Base-by-base conservation (phyloP, 495 filamentous ascomycete genomes). In the Clavariopsis aquatica region DNA sequence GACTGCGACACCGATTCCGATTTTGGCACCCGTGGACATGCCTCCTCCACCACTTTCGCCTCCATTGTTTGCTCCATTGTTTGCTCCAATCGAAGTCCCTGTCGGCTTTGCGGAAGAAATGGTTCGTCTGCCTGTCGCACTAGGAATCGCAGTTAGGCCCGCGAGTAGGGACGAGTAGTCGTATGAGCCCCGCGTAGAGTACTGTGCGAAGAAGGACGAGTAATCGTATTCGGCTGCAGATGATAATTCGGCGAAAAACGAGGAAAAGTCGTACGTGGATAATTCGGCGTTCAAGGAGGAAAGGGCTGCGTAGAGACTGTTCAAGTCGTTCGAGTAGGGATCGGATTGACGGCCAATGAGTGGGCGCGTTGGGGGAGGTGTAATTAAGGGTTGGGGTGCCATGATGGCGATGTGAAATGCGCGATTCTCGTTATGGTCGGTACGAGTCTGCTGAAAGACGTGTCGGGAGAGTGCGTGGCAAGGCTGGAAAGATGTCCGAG, bases 1-100 rank as follows among this genome's bases (percentile, higher is more conserved):
- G 12, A 69, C 66, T 1, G 13, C 66, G 51, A 64, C 60, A 10
- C 56, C 66, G 34, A 69, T 64, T 1, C 60, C 66, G 46, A 64
- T 64, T 46, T 69, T 69, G 22, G 60, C 66, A 2, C 46, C 66
- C 23, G 19, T 53, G 23, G 54, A 60, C 38, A 69, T 4, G 1
- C 66, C 66, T 26, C 66, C 34, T 13, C 34, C 34, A 56, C 49
- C 27, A 12, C 49, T 22, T n/a, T 36, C 24, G 36, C 47, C 28
- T 9, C 52, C 36, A 52, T 20, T 43, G 46, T 1, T 49, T 10
- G 45, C 28, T 9, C 52, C 36, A 52, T 20, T 43, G 46, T 1
- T 49, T 10, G 45, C 28, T 19, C 47, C 17, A 38, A 27, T 3
- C 6, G 49, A 4, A 20, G 52, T 52, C 3, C 17, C 22, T 24